phyloP scores from a whole-genome alignment of 2,329 filamentous ascomycete genomes.

The Aureobasidium sp. region DNA sequence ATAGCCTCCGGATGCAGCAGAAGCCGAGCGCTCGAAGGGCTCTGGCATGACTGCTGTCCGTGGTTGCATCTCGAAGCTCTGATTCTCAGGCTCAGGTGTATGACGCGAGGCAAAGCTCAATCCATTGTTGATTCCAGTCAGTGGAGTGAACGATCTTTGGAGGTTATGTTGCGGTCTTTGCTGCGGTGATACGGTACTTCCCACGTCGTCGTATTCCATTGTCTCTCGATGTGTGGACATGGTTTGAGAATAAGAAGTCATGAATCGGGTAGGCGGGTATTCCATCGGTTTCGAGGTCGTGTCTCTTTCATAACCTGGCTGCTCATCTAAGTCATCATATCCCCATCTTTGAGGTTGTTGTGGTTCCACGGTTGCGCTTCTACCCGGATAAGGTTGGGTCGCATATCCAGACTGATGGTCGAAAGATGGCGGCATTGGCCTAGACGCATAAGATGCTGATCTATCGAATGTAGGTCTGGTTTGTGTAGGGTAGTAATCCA shows the following conservation, averaged over 20 bases:
- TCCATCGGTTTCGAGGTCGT: not conserved
- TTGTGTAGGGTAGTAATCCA: not conserved
- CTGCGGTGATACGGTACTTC: not conserved
- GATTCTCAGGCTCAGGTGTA: conserved; percentile 8
- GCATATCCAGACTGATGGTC: conserved; percentile 2
- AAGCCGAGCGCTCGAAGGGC: conserved; percentile 14
- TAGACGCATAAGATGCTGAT: conserved; percentile 14
- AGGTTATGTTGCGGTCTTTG: conserved; percentile 2
- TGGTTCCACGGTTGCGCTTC: conserved; percentile 10
- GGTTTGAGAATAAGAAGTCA: not conserved
- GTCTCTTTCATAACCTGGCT: not conserved
- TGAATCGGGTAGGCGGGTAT: not conserved
- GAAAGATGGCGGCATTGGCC: not conserved
- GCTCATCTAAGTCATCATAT: not conserved
- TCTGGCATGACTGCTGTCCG: conserved; percentile 13
- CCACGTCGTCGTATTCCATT: not conserved
- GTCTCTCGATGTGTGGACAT: not conserved
- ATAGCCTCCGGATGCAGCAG: conserved; percentile 21
- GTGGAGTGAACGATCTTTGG: conserved; percentile 18
- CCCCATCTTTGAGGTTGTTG: not conserved
- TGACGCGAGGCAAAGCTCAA: conserved; percentile 14
- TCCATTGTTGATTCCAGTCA: conserved; percentile 4
- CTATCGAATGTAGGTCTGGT: conserved; percentile 13
- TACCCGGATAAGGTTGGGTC: not conserved
- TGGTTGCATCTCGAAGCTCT: conserved; percentile 29